A percentile compares a stretch with the other conserved stretches of the same genome.
These are phyloP conservation scores for Apiotrichum domesticum DNA, from an alignment of 1,284 basidiomycete genomes.

Conservation along the genomic window DNA sequence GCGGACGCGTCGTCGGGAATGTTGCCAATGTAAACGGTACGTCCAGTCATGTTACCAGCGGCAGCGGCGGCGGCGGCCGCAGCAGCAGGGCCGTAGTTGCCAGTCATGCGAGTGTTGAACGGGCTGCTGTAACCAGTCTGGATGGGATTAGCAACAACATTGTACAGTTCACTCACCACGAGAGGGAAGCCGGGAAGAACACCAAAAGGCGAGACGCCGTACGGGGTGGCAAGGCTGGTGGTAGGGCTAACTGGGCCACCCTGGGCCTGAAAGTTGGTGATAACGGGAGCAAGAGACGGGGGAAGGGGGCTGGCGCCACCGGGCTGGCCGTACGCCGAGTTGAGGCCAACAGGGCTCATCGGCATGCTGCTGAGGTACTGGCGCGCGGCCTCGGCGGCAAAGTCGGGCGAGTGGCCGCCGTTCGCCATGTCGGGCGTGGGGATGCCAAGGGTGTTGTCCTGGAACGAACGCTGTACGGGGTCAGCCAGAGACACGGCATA, in stretches of 20 bases:
- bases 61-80: slow-evolving; percentile 72
- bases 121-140: slow-evolving; percentile 9
- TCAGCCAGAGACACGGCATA: neutral
- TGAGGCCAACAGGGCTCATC: neutral
- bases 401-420: slow-evolving; percentile 18
- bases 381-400: slow-evolving; percentile 9
- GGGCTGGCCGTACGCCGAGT: slow-evolving; percentile 10
- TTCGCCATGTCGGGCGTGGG: slow-evolving; percentile 8
- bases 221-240: neutral
- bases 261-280: neutral
- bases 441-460: slow-evolving; percentile 8
- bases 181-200: slow-evolving; percentile 15
- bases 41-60: slow-evolving; percentile 62
- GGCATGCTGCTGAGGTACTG: slow-evolving; percentile 6
- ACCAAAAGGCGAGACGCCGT: neutral
- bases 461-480: slow-evolving; percentile 12
- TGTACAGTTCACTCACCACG: slow-evolving; percentile 2
- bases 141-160: neutral
- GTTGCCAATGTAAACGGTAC: slow-evolving; percentile 97
- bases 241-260: neutral
- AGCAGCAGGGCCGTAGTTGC: slow-evolving; percentile 53
- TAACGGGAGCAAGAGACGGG: slow-evolving; percentile 4
- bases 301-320: slow-evolving; percentile 2
- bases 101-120: slow-evolving; percentile 49
- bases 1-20: slow-evolving; percentile 92